These are phyloP conservation scores for Huntiella bhutanensis DNA, from an alignment of 2,329 filamentous ascomycete species.

Conservation along the genomic window DNA sequence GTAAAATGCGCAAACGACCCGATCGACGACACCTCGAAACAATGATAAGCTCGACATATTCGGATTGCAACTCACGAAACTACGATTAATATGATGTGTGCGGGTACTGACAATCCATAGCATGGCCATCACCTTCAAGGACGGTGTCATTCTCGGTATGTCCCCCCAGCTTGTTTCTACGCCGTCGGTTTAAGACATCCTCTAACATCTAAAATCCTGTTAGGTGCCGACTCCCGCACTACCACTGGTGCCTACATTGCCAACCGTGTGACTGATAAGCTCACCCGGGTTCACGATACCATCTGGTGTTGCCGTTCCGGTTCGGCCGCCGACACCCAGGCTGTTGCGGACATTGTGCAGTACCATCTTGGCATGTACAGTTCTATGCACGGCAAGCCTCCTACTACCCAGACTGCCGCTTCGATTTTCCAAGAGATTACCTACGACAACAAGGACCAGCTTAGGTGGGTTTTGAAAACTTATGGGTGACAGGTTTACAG, in stretches of 20 bases:
- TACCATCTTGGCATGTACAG: conserved; percentile 90
- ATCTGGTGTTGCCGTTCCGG: conserved; percentile 99
- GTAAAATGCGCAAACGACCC: neutral
- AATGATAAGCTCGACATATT: conserved; percentile 11
- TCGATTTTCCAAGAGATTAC: conserved; percentile 96
- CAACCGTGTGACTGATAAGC: conserved; percentile 97
- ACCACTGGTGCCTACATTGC: conserved; percentile 97
- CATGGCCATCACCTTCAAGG: conserved; percentile 98
- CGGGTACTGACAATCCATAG: conserved; percentile 26
- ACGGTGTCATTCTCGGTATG: conserved; percentile 79
- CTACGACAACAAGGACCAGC: conserved; percentile 87
- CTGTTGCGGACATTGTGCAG: conserved; percentile 92
- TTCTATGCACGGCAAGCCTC: conserved; percentile 71
- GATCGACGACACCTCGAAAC: conserved; percentile 4
- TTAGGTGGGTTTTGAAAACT: conserved; percentile 45
- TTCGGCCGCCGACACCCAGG: conserved; percentile 93
- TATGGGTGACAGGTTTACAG: neutral
- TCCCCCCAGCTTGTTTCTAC: neutral
- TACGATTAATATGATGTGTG: conserved; percentile 13
- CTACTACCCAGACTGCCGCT: conserved; percentile 86
- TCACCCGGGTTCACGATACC: conserved; percentile 94
- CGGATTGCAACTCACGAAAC: neutral
- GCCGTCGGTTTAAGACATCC: too few relatives aligned
- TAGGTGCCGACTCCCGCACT: conserved; percentile 85
- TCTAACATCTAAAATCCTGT: neutral